Conservation (phyloP, 2,329 filamentous ascomycete species). For the Magnaporthiopsis rhizophila region DNA sequence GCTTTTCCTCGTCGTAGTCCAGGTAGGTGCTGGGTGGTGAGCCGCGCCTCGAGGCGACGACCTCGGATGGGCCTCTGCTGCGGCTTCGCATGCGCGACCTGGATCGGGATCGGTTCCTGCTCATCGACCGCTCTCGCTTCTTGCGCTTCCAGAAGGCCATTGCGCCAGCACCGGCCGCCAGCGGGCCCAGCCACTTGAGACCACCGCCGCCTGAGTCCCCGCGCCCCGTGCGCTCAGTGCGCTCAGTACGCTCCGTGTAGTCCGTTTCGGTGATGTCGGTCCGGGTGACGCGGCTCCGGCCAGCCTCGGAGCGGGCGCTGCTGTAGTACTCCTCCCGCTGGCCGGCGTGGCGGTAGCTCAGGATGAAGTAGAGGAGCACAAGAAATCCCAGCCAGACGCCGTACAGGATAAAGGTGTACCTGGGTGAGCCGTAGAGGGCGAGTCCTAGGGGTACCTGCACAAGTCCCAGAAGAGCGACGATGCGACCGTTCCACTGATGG, state of each 20-base stretch:
- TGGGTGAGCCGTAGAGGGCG: constrained; percentile 85
- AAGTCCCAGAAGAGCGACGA: constrained; percentile 72
- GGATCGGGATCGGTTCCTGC: constrained; percentile 27
- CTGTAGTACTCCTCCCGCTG: constrained; percentile 43
- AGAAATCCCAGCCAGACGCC: constrained; percentile 69
- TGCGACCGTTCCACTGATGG: constrained; percentile 81
- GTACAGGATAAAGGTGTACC: constrained; percentile 77
- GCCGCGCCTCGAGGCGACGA: constrained; percentile 41
- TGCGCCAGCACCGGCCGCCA: constrained; percentile 43
- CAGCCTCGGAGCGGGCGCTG: constrained; percentile 47
- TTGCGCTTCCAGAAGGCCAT: constrained; percentile 37
- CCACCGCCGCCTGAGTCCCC: constrained; percentile 18
- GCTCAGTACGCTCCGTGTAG: neutral
- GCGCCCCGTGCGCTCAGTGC: constrained; percentile 13
- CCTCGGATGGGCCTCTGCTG: constrained; percentile 33
- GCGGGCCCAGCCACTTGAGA: constrained; percentile 41
- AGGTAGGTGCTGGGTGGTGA: constrained; percentile 45
- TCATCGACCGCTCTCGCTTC: constrained; percentile 29
- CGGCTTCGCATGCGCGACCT: constrained; percentile 27
- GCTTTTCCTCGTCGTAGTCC: constrained; percentile 51
- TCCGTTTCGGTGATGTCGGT: constrained; percentile 3
- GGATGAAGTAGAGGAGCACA: constrained; percentile 67
- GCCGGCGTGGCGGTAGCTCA: constrained; percentile 61
- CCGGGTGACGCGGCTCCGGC: constrained; percentile 20
- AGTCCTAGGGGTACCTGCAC: constrained; percentile 83